A percentile compares a stretch with the other conserved stretches of the same genome.
Evolutionary conservation across 331 rosid species (phyloP).

Genomic region (Rhamnella rubrinervis): DNA sequence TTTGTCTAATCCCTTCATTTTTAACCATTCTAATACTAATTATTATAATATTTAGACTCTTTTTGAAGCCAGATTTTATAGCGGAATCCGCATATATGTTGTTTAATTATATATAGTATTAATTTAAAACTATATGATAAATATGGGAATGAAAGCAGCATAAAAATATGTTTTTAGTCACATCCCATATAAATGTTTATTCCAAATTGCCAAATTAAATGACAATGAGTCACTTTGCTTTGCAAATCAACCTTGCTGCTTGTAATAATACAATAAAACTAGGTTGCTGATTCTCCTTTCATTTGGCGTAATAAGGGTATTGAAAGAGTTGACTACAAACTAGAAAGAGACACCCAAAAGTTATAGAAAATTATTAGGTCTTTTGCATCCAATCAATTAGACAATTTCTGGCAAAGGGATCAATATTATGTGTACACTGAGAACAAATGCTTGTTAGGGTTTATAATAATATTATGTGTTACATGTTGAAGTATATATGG

Average conservation of each 20-base stretch:
- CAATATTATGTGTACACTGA: too few relatives aligned
- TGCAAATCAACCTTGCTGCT: neutral
- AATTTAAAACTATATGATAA: neutral
- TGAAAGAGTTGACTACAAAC: constrained; percentile 27
- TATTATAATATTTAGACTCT: constrained; percentile 2
- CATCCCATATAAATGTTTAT: constrained; percentile 12
- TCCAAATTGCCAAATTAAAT: constrained; percentile 10
- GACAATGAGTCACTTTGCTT: neutral
- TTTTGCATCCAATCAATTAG: too few relatives aligned
- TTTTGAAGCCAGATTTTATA: constrained; percentile 1
- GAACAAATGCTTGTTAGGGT: too few relatives aligned
- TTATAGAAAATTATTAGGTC: constrained; percentile 1
- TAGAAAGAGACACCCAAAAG: constrained; percentile 2
- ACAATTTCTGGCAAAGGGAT: too few relatives aligned
- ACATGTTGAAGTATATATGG: too few relatives aligned
- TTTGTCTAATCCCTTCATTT: constrained; percentile 11
- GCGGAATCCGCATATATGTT: constrained; percentile 14
- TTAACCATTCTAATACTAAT: neutral
- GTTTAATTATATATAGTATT: neutral
- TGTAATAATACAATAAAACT: too few relatives aligned
- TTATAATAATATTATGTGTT: too few relatives aligned
- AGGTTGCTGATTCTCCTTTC: constrained; percentile 15
- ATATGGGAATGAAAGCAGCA: neutral
- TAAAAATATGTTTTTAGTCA: constrained; percentile 6
- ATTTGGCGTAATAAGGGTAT: neutral